These are phyloP conservation scores for Vitis vinifera DNA, from an alignment of 164 flowering plant species.

Conservation along the genomic window DNA sequence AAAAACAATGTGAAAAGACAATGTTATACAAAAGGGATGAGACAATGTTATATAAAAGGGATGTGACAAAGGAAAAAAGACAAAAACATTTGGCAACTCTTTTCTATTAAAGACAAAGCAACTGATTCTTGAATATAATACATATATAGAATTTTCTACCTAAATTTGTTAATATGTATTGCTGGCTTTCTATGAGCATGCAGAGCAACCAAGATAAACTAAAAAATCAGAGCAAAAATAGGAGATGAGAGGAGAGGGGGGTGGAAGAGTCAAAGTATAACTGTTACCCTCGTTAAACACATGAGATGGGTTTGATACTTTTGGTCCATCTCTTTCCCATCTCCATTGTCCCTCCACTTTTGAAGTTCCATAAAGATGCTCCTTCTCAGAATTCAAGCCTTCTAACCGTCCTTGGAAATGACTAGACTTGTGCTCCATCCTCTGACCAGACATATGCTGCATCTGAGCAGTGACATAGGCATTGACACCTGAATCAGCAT, in stretches of 20 bases:
- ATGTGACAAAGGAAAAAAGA: no score
- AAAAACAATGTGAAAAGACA: no score
- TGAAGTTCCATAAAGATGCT: slow-evolving; percentile 15
- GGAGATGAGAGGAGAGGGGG: neutral
- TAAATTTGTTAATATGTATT: no score
- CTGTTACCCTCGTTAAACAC: slow-evolving; percentile 24
- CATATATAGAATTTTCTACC: no score
- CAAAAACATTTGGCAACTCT: no score
- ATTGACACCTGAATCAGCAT: slow-evolving; percentile 27
- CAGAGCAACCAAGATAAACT: neutral
- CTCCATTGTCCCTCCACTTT: slow-evolving; percentile 30
- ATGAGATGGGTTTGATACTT: slow-evolving; percentile 23
- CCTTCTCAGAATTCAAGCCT: slow-evolving; percentile 30
- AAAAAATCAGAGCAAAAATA: neutral
- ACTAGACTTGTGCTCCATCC: slow-evolving; percentile 25
- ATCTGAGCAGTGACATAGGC: slow-evolving; percentile 23
- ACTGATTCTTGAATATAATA: no score
- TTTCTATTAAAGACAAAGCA: no score
- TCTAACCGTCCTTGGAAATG: slow-evolving; percentile 30
- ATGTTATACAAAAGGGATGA: no score
- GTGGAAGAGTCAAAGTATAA: neutral
- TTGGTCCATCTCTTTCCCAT: slow-evolving; percentile 35
- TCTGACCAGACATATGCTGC: slow-evolving; percentile 28
- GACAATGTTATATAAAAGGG: no score
- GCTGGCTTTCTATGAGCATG: no score